Evolutionary conservation across 1,284 basidiomycete genomes (phyloP), one percentile per base, ranked within the genome.

Genomic region (Cystobasidium slooffiae): DNA sequence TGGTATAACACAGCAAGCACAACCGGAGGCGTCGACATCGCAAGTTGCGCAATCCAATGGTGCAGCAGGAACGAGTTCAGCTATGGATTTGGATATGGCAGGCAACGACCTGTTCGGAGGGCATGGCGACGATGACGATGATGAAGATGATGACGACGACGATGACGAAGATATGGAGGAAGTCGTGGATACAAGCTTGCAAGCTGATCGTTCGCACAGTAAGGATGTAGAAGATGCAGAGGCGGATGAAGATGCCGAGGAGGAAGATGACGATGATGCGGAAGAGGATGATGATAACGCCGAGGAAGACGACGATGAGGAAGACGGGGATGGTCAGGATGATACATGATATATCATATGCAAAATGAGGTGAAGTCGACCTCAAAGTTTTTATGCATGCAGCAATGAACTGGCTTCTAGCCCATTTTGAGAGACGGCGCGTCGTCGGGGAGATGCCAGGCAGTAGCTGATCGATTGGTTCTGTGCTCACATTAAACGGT

Each of bases 241-340:
- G 31, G 77, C 76, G 68, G 78, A 77, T 59, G 77, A 53, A 51
- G 61, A 90, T 80, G 86, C 85, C 44, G 87, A 88, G 0, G 86
- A 88, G 58, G 84, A 82, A 0, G 86, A 87, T 3, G 79, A 82
- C 74, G 90, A 91, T 79, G 81, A 90, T 78, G 88, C 88, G 73
- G 89, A 88, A 76, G 88, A 91, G 75, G 89, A 92, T 80, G 53
- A 39, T 16, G 69, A 74, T 7, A 72, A 53, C 14, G 52, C 51
- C 41, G 75, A 72, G 8, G 76, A 91, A 79, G 88, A 88, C 73
- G 89, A 88, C 76, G 88, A 91, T 75, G 89, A 92, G 80, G 49
- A 31, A 18, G 72, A 55, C 7, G 47, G 31, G 22, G 69, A 69
- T 6, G 76, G 73, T 3, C 41, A 67, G 14, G 66, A 61, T n/a